Evolutionary conservation across 345 rosid species (phyloP).

Genomic region (Draba incana): DNA sequence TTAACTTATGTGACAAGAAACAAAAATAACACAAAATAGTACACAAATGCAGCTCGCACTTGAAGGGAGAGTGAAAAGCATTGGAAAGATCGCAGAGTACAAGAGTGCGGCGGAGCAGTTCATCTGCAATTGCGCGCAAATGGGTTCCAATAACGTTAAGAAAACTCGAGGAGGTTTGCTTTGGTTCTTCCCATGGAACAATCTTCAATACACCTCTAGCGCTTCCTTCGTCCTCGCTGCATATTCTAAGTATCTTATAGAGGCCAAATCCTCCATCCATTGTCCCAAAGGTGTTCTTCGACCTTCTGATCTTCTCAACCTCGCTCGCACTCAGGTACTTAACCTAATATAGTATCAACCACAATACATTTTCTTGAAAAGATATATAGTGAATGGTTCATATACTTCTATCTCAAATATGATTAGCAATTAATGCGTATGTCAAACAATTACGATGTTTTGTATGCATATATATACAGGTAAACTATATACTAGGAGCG

Average conservation of each 20-base stretch:
- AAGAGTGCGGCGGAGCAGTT: conserved; percentile 89
- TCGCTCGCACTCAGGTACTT: conserved; percentile 37
- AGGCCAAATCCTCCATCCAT: conserved; percentile 40
- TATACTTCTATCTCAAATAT: conserved; percentile 10
- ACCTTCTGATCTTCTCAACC: conserved; percentile 38
- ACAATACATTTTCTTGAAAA: conserved; percentile 1
- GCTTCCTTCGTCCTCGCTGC: conserved; percentile 49
- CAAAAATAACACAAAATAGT: not conserved
- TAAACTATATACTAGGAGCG: conserved; percentile 85
- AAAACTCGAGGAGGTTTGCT: conserved; percentile 64
- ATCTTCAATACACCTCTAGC: conserved; percentile 59
- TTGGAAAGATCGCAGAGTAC: conserved; percentile 58
- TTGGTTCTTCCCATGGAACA: conserved; percentile 52
- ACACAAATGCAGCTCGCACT: conserved; percentile 63
- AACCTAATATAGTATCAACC: not conserved
- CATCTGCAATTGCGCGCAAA: conserved; percentile 89
- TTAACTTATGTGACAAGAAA: not conserved
- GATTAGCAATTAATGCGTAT: too few relatives aligned
- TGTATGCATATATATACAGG: conserved; percentile 39
- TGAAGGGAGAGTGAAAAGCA: conserved; percentile 47
- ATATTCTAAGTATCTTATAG: conserved; percentile 49
- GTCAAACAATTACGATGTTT: too few relatives aligned
- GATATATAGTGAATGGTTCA: not conserved
- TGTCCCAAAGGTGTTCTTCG: conserved; percentile 47
- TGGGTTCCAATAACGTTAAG: conserved; percentile 54